Conservation (phyloP, 2,329 filamentous ascomycete species). For the Apiospora sp. region DNA sequence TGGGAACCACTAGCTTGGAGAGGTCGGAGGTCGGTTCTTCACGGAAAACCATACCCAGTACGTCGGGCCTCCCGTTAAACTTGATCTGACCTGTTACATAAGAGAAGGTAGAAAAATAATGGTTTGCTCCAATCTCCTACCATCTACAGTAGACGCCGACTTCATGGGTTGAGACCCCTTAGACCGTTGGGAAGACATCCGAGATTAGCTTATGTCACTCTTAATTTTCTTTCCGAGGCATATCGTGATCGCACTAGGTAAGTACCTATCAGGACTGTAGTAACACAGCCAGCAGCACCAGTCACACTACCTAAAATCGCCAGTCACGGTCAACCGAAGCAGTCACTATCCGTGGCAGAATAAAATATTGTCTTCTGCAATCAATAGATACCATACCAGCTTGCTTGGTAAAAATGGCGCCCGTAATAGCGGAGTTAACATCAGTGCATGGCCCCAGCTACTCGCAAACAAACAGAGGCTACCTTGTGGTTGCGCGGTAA, state of each 20-base stretch:
- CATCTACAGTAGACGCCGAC: neutral
- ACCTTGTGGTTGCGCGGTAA: neutral
- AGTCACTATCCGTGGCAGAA: neutral
- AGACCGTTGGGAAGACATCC: neutral
- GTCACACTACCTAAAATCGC: too few relatives aligned
- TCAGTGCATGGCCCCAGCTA: neutral
- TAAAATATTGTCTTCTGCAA: neutral
- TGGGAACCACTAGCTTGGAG: neutral
- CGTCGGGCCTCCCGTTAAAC: neutral
- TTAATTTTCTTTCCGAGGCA: neutral
- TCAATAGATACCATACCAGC: neutral
- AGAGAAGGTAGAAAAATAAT: neutral
- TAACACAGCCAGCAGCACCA: neutral
- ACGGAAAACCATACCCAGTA: neutral
- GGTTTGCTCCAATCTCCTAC: neutral
- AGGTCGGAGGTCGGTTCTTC: neutral
- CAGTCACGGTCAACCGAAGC: too few relatives aligned
- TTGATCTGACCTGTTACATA: neutral
- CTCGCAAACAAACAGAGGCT: neutral
- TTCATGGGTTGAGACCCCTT: neutral
- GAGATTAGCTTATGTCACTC: neutral
- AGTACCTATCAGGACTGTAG: neutral
- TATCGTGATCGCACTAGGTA: neutral
- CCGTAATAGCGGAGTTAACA: neutral
- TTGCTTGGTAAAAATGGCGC: neutral